These are phyloP conservation scores for Lactifluus hygrophoroides DNA, from an alignment of 768 basidiomycete genomes.

Conservation along the genomic window DNA sequence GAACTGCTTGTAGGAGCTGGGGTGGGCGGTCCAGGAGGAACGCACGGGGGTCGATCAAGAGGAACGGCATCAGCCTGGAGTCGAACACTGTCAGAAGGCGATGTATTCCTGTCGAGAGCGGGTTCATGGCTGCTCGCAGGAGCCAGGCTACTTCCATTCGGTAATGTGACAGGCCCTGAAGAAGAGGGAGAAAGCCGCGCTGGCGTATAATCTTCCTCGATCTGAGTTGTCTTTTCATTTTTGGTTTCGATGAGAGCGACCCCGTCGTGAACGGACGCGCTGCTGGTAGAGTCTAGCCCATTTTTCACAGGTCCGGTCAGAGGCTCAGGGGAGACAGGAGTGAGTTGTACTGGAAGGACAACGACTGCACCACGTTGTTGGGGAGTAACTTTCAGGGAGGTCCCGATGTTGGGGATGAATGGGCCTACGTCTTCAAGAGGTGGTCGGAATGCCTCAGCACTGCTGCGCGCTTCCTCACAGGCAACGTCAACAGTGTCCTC, in stretches of 20 bases:
- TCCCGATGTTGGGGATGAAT: background rate
- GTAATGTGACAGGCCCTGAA: background rate
- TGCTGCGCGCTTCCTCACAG: background rate
- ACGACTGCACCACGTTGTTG: background rate
- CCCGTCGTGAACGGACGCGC: background rate
- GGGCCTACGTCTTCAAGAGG: background rate
- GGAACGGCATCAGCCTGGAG: background rate
- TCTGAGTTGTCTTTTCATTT: background rate
- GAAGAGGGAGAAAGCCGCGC: background rate
- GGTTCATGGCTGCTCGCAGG: background rate
- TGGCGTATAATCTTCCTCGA: background rate
- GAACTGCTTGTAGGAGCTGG: background rate
- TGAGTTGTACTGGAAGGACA: background rate
- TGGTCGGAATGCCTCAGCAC: background rate
- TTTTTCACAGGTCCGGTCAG: background rate
- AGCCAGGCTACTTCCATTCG: background rate
- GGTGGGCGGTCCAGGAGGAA: background rate
- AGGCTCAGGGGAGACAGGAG: background rate
- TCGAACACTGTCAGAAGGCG: background rate
- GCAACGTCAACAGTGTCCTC: background rate
- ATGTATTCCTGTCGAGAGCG: background rate
- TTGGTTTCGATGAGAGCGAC: background rate
- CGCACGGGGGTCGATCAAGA: background rate
- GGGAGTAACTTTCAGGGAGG: background rate
- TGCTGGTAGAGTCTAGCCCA: background rate